These are phyloP conservation scores for Boletus speciosus DNA, from an alignment of 768 basidiomycete species.

Conservation along the genomic window DNA sequence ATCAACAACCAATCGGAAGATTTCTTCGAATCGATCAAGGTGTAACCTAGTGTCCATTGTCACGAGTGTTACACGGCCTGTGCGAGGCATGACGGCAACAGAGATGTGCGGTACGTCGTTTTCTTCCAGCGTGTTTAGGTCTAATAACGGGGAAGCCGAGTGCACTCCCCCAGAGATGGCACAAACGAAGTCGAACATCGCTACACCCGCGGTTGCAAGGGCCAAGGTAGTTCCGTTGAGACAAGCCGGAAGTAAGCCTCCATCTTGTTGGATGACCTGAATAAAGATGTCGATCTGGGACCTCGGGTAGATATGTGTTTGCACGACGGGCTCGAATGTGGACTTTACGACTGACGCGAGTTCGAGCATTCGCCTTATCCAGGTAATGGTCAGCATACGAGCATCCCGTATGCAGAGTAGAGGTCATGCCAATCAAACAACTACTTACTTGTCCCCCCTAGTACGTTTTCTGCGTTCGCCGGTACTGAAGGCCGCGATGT, in stretches of 20 bases:
- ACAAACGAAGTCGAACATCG: slow-evolving; percentile 86
- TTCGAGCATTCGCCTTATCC: slow-evolving; percentile 76
- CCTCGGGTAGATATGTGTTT: slow-evolving; percentile 87
- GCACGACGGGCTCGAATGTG: slow-evolving; percentile 95
- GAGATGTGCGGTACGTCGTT: slow-evolving; percentile 85
- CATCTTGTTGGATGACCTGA: slow-evolving; percentile 92
- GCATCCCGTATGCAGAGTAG: background rate
- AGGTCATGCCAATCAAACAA: background rate
- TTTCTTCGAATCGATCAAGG: slow-evolving; percentile 88
- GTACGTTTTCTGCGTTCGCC: slow-evolving; percentile 73
- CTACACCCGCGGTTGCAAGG: slow-evolving; percentile 85
- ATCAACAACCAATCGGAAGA: slow-evolving; percentile 74
- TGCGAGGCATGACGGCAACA: slow-evolving; percentile 84
- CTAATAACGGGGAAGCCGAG: slow-evolving; percentile 75
- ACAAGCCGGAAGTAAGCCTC: slow-evolving; percentile 83
- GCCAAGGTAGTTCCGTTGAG: slow-evolving; percentile 96
- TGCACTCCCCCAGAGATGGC: slow-evolving; percentile 88
- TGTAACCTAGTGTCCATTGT: slow-evolving; percentile 94
- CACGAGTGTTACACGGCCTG: slow-evolving; percentile 81
- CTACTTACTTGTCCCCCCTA: slow-evolving; percentile 82
- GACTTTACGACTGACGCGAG: slow-evolving; percentile 83
- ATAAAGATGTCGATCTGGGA: slow-evolving; percentile 93
- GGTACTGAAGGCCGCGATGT: slow-evolving; percentile 82
- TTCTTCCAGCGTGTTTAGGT: slow-evolving; percentile 88
- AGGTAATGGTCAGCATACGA: slow-evolving; percentile 2